phyloP scores from a whole-genome alignment of 805 yeast species.

The Debaryomyces castellii region DNA sequence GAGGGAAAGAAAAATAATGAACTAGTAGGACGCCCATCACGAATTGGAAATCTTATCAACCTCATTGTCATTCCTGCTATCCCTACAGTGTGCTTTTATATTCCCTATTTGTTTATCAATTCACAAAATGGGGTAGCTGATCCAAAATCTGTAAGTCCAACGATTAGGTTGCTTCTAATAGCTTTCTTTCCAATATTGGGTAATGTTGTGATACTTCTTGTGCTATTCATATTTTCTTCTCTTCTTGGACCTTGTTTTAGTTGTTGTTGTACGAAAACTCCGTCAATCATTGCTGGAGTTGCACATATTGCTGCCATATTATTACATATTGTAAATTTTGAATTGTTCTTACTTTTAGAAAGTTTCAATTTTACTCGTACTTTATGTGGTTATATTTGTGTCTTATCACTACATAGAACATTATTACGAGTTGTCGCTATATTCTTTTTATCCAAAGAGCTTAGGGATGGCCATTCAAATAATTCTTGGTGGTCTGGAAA shows the following conservation, averaged over 20 bases:
- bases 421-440: constrained; percentile 31
- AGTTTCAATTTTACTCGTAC: constrained; percentile 41
- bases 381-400: constrained; percentile 37
- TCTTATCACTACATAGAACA: constrained; percentile 36
- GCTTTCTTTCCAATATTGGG: constrained; percentile 49
- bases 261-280: constrained; percentile 29
- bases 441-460: constrained; percentile 40
- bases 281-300: constrained; percentile 38
- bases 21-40: constrained; percentile 10
- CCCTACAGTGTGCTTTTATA: constrained; percentile 28
- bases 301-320: constrained; percentile 39
- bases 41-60: constrained; percentile 13
- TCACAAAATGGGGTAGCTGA: constrained; percentile 76
- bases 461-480: constrained; percentile 39
- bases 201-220: constrained; percentile 29
- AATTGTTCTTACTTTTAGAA: constrained; percentile 39
- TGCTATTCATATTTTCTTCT: constrained; percentile 35
- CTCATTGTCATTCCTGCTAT: constrained; percentile 18
- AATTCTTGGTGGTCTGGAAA: constrained; percentile 57
- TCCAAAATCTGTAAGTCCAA: constrained; percentile 42
- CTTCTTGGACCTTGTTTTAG: constrained; percentile 36
- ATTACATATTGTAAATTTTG: constrained; percentile 32
- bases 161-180: constrained; percentile 59
- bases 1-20: neutral
- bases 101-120: constrained; percentile 79